These are phyloP conservation scores for Dillenia turbinata DNA, from an alignment of 164 flowering plant species.

Conservation along the genomic window DNA sequence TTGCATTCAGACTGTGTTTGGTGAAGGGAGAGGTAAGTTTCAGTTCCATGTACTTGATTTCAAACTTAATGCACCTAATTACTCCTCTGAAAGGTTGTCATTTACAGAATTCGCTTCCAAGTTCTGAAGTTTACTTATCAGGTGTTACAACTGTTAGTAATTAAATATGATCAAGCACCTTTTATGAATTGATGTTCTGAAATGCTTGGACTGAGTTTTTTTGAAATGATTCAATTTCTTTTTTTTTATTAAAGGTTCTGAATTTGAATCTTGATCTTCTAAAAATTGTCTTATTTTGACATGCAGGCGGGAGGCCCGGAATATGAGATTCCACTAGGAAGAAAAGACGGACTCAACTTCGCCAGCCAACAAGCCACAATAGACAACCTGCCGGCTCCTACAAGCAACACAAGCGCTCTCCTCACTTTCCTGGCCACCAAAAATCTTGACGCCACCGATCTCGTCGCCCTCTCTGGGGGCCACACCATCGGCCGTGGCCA, in stretches of 20 bases:
- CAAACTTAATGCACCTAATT: too few relatives aligned
- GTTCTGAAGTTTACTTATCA: too few relatives aligned
- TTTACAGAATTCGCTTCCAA: too few relatives aligned
- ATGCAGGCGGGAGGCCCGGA: conserved; percentile 65
- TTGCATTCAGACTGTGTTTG: too few relatives aligned
- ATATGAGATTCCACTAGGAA: conserved; percentile 51
- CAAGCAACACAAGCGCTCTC: conserved; percentile 18
- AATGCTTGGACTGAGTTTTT: background rate
- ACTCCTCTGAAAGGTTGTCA: too few relatives aligned
- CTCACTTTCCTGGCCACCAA: conserved; percentile 28
- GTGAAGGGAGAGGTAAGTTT: too few relatives aligned
- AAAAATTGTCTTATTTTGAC: background rate
- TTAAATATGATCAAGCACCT: too few relatives aligned
- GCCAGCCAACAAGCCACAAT: conserved; percentile 37
- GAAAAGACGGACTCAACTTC: conserved; percentile 50
- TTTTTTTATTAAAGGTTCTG: too few relatives aligned
- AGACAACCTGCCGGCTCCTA: conserved; percentile 43
- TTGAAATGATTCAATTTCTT: too few relatives aligned
- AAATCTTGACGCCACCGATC: conserved; percentile 40
- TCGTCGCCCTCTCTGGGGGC: conserved; percentile 69
- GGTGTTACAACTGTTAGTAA: too few relatives aligned
- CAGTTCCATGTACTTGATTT: too few relatives aligned
- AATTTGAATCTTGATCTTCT: background rate
- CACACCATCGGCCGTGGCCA: conserved; percentile 69
- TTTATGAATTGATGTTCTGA: background rate